A percentile compares a stretch with the other conserved stretches of the same genome.
Conservation (phyloP, 352 stramenopile genomes). For the Phytopythium sindhum region DNA sequence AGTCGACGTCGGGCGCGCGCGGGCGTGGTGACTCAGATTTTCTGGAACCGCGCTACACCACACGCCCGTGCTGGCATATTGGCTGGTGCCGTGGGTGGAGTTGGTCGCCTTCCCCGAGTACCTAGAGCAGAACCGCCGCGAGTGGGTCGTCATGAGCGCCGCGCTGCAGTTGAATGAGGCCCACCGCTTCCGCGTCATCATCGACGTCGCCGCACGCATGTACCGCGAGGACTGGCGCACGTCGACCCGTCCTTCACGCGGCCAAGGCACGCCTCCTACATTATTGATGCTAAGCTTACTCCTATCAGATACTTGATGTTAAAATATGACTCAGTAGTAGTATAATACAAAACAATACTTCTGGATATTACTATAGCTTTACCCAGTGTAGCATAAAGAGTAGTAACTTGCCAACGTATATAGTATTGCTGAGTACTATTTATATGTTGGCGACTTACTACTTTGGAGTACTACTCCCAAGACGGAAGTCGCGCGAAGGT, state of each 20-base stretch:
- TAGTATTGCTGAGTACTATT: no score
- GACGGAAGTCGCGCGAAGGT: no score
- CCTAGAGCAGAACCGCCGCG: conserved; percentile 60
- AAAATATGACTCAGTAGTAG: no score
- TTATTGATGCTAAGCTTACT: not conserved
- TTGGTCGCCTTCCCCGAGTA: conserved; percentile 76
- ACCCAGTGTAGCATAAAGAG: no score
- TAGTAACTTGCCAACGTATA: no score
- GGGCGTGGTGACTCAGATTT: not conserved
- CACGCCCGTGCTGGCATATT: no score
- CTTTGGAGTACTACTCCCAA: no score
- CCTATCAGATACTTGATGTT: no score
- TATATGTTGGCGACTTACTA: no score
- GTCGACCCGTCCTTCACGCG: conserved; percentile 69
- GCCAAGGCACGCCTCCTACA: conserved; percentile 23
- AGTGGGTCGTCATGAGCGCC: conserved; percentile 74
- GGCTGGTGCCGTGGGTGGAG: no score
- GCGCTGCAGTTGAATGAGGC: conserved; percentile 52
- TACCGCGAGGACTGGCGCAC: conserved; percentile 54
- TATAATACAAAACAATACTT: no score
- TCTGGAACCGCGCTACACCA: not conserved
- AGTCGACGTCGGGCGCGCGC: not conserved
- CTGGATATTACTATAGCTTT: no score
- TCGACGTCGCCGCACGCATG: conserved; percentile 64
- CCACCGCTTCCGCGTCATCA: conserved; percentile 59